Base-by-base conservation (phyloP, 2,329 filamentous ascomycete genomes). In the Colletotrichum higginsianum region DNA sequence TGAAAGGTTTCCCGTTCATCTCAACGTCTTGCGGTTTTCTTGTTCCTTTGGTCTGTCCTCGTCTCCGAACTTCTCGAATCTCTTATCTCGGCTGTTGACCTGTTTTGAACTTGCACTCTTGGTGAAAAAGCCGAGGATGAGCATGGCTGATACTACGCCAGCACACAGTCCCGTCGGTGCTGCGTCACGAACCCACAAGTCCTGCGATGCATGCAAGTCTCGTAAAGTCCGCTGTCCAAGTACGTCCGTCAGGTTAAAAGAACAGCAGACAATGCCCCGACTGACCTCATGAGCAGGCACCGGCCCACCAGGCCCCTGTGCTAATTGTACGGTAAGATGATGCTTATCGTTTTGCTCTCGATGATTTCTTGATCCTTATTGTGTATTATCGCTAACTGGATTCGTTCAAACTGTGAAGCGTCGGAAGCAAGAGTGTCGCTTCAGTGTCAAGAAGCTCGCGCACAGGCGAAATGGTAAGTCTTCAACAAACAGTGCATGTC, bases 161-260 rank as follows among this genome's bases (percentile, higher is more conserved):
- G 52, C 35, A 5, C 16, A 44, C 9, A 68, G 66, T 50, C 35
- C 60, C 18, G 30, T 23, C 8, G 53, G 38, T 38, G 26, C 30
- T 26, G 55, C 47, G 60, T 15, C 61, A 13, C 67, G 67, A 56
- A 65, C 58, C n/a, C 76, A 76, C 67, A 81, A 77, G 71, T 79
- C 80, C 7, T 84, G 82, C 75, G 81, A 83, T 74, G 75, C 77
- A 50, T 84, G 82, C 75, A 82, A 83, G 73, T 68, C 75, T n/a
- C 80, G 82, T 50, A 84, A 84, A 73, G 82, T 84, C 23, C 80
- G 82, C 62, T 84, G 82, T 72, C 77, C 78, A 23, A 78, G 82
- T 83, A 76, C 62, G 78, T 74, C 38, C 26, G 44, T 12, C 58
- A 61, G 57, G 30, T 30, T 8, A 30, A 30, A 8, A 8, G 7